Evolutionary conservation across 2,329 filamentous ascomycete genomes (phyloP).

Genomic region (Leptodontidium sp.): DNA sequence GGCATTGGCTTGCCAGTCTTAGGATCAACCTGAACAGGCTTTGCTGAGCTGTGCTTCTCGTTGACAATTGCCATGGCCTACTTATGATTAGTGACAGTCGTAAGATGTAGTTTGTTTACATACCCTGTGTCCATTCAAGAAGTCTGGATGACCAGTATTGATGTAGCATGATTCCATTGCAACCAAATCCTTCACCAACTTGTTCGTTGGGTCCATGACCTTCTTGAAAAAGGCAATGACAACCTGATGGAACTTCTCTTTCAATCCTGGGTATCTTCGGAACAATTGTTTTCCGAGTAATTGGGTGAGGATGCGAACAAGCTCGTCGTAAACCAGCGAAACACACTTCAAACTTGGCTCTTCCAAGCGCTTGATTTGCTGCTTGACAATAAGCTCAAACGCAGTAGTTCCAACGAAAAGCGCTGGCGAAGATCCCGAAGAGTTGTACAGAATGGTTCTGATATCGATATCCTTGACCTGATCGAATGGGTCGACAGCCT

Average conservation of each 20-base stretch:
- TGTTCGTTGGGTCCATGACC: constrained; percentile 97
- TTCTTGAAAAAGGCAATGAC: constrained; percentile 98
- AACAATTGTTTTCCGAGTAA: constrained; percentile 89
- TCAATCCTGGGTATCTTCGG: constrained; percentile 89
- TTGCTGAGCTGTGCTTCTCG: constrained; percentile 81
- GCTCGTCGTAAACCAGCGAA: constrained; percentile 94
- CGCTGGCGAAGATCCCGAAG: constrained; percentile 95
- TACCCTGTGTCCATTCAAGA: constrained; percentile 91
- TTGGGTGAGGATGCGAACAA: constrained; percentile 93
- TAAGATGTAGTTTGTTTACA: constrained; percentile 10
- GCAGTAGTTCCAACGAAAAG: constrained; percentile 97
- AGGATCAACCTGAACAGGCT: constrained; percentile 94
- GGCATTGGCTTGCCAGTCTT: constrained; percentile 97
- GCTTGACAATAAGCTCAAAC: constrained; percentile 99
- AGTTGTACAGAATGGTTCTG: constrained; percentile 97
- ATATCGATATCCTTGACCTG: constrained; percentile 98
- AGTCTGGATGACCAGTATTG: constrained; percentile 98
- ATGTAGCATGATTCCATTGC: constrained; percentile 97
- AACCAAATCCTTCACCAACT: constrained; percentile 91
- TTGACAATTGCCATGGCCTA: constrained; percentile 97
- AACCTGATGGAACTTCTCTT: constrained; percentile 95
- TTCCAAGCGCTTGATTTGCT: constrained; percentile 95
- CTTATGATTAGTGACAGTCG: constrained; percentile 37
- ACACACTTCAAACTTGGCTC: constrained; percentile 98
- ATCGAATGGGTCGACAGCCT: constrained; percentile 97